phyloP scores from a whole-genome alignment of 2,329 filamentous ascomycete species.

The Aspergillus terreus region DNA sequence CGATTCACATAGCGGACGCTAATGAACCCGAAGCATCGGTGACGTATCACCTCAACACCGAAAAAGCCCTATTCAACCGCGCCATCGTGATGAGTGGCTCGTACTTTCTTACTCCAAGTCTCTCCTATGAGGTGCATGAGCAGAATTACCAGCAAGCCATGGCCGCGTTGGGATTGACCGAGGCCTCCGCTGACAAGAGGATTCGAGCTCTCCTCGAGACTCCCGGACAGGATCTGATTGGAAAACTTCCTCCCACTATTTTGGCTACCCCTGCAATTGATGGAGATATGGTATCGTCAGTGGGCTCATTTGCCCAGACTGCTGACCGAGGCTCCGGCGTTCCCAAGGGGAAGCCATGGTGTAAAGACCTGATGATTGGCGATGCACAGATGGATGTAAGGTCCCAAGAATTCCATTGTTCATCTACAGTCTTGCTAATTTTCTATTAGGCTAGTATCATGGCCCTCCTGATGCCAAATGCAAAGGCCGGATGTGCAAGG shows the following conservation, averaged over 20 bases:
- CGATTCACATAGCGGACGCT: background rate
- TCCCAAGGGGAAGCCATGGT: slow-evolving; percentile 45
- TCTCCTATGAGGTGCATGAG: slow-evolving; percentile 40
- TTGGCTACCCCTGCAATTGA: slow-evolving; percentile 41
- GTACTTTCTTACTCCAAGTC: slow-evolving; percentile 40
- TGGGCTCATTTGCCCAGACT: slow-evolving; percentile 20
- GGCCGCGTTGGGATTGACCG: slow-evolving; percentile 37
- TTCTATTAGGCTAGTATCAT: slow-evolving; percentile 23
- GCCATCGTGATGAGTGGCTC: slow-evolving; percentile 43
- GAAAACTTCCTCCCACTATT: slow-evolving; percentile 35
- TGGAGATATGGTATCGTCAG: slow-evolving; percentile 37
- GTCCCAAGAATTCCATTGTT: background rate
- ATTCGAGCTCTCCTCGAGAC: slow-evolving; percentile 40
- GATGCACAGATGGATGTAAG: slow-evolving; percentile 47
- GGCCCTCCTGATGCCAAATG: slow-evolving; percentile 25
- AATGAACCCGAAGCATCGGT: slow-evolving; percentile 22
- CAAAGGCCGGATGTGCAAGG: slow-evolving; percentile 19
- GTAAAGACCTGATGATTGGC: slow-evolving; percentile 45
- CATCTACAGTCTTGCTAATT: background rate
- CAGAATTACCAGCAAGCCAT: slow-evolving; percentile 40
- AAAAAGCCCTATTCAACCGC: slow-evolving; percentile 40
- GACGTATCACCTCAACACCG: slow-evolving; percentile 33
- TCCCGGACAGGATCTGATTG: slow-evolving; percentile 40
- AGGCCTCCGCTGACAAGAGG: slow-evolving; percentile 36
- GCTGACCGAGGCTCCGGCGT: slow-evolving; percentile 21